These are phyloP conservation scores for Angophora floribunda DNA, from an alignment of 345 rosid genomes.

Conservation along the genomic window DNA sequence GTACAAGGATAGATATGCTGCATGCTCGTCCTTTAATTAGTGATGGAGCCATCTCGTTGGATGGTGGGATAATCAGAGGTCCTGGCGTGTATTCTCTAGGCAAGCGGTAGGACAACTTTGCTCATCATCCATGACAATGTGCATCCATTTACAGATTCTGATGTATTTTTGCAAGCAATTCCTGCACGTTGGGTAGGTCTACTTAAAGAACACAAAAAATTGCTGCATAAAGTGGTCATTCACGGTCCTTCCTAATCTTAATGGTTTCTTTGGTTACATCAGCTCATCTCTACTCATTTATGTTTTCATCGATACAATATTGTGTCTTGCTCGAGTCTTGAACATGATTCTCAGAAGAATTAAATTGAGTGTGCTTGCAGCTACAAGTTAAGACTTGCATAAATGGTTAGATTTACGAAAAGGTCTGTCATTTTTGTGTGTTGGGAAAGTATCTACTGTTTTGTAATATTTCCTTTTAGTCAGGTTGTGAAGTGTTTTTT, in stretches of 20 bases:
- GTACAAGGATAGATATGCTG: slow-evolving; percentile 65
- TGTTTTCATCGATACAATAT: background rate
- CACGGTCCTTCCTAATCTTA: background rate
- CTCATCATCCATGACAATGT: background rate
- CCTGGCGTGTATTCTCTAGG: slow-evolving; percentile 62
- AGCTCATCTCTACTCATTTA: background rate
- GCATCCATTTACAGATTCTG: background rate
- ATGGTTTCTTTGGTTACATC: background rate
- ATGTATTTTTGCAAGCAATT: background rate
- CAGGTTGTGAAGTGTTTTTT: background rate
- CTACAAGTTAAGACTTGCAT: background rate
- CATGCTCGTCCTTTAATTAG: slow-evolving; percentile 67
- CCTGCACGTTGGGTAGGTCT: background rate
- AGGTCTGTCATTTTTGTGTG: background rate
- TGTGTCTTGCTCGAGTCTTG: background rate
- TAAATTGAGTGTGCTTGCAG: background rate
- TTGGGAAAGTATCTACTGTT: background rate
- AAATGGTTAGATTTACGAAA: background rate
- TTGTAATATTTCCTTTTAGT: background rate
- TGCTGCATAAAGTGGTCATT: background rate
- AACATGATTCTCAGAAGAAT: background rate
- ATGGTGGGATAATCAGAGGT: slow-evolving; percentile 80
- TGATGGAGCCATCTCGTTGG: slow-evolving; percentile 86
- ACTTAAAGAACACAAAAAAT: background rate
- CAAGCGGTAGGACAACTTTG: slow-evolving; percentile 30